Evolutionary conservation across 2,329 filamentous ascomycete species (phyloP).

Genomic region (Exophiala lecanii-corni): DNA sequence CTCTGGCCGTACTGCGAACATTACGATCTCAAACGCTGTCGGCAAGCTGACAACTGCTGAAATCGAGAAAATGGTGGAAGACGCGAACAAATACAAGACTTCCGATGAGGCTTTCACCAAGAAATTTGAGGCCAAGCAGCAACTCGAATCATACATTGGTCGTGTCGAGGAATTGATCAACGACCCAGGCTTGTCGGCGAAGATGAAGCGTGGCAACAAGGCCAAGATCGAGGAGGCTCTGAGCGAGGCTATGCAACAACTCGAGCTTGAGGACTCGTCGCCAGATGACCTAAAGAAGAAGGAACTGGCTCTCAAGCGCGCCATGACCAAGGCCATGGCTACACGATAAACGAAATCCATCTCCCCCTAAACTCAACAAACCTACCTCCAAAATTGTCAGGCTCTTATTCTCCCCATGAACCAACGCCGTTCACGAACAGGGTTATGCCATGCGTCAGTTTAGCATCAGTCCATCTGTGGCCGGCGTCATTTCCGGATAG

Average conservation of each 20-base stretch:
- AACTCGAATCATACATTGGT: slow-evolving; percentile 98
- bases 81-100: slow-evolving; percentile 98
- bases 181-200: slow-evolving; percentile 90
- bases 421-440: slow-evolving; percentile 8
- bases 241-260: slow-evolving; percentile 93
- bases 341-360: slow-evolving; percentile 63
- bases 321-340: slow-evolving; percentile 97
- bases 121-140: slow-evolving; percentile 98
- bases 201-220: slow-evolving; percentile 98
- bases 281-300: slow-evolving; percentile 99
- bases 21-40: slow-evolving; percentile 99
- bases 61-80: slow-evolving; percentile 96
- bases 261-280: slow-evolving; percentile 87
- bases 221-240: slow-evolving; percentile 98
- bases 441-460: slow-evolving; percentile 9
- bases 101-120: slow-evolving; percentile 98
- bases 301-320: slow-evolving; percentile 94
- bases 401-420: neutral
- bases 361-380: neutral
- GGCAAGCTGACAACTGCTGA: slow-evolving; percentile 92
- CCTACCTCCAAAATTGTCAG: neutral
- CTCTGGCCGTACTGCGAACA: slow-evolving; percentile 95
- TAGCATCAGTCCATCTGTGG: slow-evolving; percentile 4
- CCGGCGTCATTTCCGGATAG: slow-evolving; percentile 10
- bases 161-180: slow-evolving; percentile 98